Conservation (phyloP, 352 stramenopile genomes). For the Globisporangium lucens region DNA sequence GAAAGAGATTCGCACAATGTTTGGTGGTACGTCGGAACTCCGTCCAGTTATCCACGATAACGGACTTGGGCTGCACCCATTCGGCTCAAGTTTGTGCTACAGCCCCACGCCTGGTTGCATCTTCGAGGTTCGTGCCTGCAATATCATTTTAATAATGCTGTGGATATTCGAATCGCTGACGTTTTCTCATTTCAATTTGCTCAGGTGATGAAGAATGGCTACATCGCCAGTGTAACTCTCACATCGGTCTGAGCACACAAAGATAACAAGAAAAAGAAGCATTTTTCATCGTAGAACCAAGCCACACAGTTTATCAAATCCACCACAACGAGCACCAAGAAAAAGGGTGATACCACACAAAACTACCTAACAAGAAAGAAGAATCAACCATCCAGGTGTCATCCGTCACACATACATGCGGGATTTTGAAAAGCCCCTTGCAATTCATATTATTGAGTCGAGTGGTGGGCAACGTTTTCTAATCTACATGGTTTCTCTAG, state of each 20-base stretch:
- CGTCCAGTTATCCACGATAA: slow-evolving; percentile 77
- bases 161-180: neutral
- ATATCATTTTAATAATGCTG: neutral
- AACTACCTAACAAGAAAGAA: slow-evolving; percentile 4
- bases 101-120: slow-evolving; percentile 64
- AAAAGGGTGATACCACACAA: neutral
- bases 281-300: neutral
- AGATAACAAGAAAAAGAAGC: neutral
- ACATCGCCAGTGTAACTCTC: slow-evolving; percentile 71
- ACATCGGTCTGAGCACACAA: slow-evolving; percentile 17
- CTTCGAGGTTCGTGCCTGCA: slow-evolving; percentile 40
- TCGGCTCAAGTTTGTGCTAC: slow-evolving; percentile 79
- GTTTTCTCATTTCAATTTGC: neutral
- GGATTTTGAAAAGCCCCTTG: neutral
- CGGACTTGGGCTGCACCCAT: slow-evolving; percentile 70
- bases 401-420: neutral
- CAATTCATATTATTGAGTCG: slow-evolving; percentile 1
- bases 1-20: slow-evolving; percentile 62
- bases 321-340: neutral
- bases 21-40: slow-evolving; percentile 44
- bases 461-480: neutral
- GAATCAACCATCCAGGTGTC: neutral
- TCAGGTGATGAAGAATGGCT: slow-evolving; percentile 73
- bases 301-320: neutral
- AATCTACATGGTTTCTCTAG: slow-evolving; percentile 19